Conservation (phyloP, 2,329 filamentous ascomycete genomes). For the Monilinia fructicola region DNA sequence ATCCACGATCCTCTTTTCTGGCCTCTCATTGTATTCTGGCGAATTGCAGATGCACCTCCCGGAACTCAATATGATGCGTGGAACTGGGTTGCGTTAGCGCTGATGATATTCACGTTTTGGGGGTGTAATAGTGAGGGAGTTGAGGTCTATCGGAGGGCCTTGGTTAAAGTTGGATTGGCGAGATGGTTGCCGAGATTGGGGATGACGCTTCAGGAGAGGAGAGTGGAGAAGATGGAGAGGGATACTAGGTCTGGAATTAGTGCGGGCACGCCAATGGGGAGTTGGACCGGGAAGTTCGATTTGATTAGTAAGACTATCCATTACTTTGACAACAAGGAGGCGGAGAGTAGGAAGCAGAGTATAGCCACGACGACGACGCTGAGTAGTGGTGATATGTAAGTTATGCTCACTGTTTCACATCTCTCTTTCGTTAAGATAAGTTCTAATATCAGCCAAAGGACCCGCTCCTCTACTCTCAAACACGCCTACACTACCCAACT, state of each 20-base stretch:
- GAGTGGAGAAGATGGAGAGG: constrained; percentile 16
- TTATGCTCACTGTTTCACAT: neutral
- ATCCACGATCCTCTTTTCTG: constrained; percentile 53
- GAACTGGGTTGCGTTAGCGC: constrained; percentile 54
- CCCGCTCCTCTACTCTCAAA: neutral
- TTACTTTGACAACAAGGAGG: constrained; percentile 31
- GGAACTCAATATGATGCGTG: constrained; percentile 55
- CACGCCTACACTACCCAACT: neutral
- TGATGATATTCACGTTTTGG: constrained; percentile 62
- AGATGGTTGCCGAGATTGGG: constrained; percentile 32
- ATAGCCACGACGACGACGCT: constrained; percentile 4
- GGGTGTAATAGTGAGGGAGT: constrained; percentile 62
- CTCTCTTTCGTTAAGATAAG: rapidly evolving
- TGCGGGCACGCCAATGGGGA: neutral
- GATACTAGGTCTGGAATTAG: neutral
- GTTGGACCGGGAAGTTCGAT: constrained; percentile 29
- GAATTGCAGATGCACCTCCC: constrained; percentile 42
- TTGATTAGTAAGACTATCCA: constrained; percentile 32
- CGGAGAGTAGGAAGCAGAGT: constrained; percentile 23
- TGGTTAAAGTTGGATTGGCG: constrained; percentile 33
- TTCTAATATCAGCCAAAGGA: neutral
- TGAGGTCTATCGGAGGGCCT: constrained; percentile 47
- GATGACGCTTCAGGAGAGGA: constrained; percentile 24
- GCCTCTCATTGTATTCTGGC: constrained; percentile 50
- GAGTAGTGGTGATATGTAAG: constrained; percentile 17